Evolutionary conservation across 306 rosid species (phyloP).

Genomic region (Inga oerstediana): DNA sequence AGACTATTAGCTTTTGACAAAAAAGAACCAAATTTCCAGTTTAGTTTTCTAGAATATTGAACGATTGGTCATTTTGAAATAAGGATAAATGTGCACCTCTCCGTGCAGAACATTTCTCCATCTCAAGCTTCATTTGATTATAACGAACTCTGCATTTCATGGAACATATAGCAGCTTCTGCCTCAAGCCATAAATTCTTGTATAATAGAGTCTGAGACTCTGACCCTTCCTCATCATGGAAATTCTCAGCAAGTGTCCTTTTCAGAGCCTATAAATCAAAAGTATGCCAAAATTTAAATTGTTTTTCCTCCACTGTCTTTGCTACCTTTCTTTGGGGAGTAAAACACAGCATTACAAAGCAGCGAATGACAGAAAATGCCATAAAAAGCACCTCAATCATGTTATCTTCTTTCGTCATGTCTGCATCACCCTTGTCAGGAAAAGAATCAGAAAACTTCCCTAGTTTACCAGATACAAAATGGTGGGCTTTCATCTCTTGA

Average conservation of each 20-base stretch:
- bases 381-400: slow-evolving; percentile 68
- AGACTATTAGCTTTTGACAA: slow-evolving; percentile 22
- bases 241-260: slow-evolving; percentile 73
- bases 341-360: slow-evolving; percentile 4
- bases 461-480: slow-evolving; percentile 37
- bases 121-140: slow-evolving; percentile 69
- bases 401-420: slow-evolving; percentile 54
- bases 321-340: slow-evolving; percentile 16
- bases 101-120: slow-evolving; percentile 53
- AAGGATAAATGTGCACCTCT: slow-evolving; percentile 51
- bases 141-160: slow-evolving; percentile 69
- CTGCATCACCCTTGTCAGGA: slow-evolving; percentile 40
- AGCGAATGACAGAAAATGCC: slow-evolving; percentile 14
- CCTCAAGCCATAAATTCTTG: slow-evolving; percentile 93
- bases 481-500: slow-evolving; percentile 32
- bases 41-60: slow-evolving; percentile 14
- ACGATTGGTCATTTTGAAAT: slow-evolving; percentile 2
- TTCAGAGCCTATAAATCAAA: slow-evolving; percentile 67
- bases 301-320: slow-evolving; percentile 8
- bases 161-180: slow-evolving; percentile 91
- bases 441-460: slow-evolving; percentile 37
- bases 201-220: slow-evolving; percentile 61
- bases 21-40: slow-evolving; percentile 23
- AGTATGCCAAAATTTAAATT: slow-evolving; percentile 11
- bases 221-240: slow-evolving; percentile 55